These are phyloP conservation scores for Trichoderma asperellum DNA, from an alignment of 2,329 filamentous ascomycete species.

Conservation along the genomic window DNA sequence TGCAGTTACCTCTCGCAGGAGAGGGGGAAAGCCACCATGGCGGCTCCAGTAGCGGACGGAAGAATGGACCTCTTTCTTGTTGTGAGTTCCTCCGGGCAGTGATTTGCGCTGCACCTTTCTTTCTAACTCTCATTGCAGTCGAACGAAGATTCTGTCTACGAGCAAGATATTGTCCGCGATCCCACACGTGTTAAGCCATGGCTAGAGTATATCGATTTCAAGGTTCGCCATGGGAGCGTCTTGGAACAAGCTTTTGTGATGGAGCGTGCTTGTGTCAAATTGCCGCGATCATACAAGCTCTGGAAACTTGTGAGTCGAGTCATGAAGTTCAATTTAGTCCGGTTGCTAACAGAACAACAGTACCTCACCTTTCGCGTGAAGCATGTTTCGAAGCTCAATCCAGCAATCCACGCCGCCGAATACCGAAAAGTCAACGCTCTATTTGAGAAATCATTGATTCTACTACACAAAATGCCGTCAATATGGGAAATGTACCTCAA, in stretches of 20 bases:
- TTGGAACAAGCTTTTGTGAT: constrained; percentile 86
- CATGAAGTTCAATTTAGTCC: constrained; percentile 9
- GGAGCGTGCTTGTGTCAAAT: constrained; percentile 85
- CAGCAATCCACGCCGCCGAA: constrained; percentile 76
- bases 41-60: constrained; percentile 36
- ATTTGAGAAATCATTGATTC: constrained; percentile 87
- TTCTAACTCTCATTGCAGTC: constrained; percentile 52
- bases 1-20: constrained; percentile 4
- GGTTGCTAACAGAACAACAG: constrained; percentile 45
- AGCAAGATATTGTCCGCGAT: constrained; percentile 91
- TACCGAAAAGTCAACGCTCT: constrained; percentile 93
- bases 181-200: constrained; percentile 87
- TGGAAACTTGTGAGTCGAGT: constrained; percentile 80
- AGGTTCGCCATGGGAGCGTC: constrained; percentile 79
- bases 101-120: constrained; percentile 23
- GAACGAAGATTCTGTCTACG: constrained; percentile 91
- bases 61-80: constrained; percentile 55
- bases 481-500: constrained; percentile 98
- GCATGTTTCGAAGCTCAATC: constrained; percentile 81
- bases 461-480: constrained; percentile 97
- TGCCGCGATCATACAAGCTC: constrained; percentile 95
- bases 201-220: constrained; percentile 92
- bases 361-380: constrained; percentile 85
- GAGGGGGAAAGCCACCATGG: constrained; percentile 28
- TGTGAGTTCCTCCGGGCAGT: constrained; percentile 43